Evolutionary conservation across 306 rosid genomes (phyloP), one percentile per base, ranked within the genome.

Genomic region (Rosa chinensis): DNA sequence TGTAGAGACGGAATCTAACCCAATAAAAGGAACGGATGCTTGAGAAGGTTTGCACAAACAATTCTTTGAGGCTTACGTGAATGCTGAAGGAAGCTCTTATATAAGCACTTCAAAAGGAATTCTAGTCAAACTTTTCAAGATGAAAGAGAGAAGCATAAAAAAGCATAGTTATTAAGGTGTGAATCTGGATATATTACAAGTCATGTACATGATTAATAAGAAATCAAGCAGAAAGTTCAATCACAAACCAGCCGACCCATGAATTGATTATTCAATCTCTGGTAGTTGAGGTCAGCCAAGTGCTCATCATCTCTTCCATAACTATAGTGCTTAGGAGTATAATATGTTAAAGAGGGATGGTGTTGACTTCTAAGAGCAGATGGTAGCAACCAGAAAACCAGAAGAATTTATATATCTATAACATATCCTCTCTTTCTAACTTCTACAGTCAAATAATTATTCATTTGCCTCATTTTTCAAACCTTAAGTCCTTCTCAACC

Each of bases 51-150:
- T 73, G 80, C 42, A 52, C 67, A 48, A 44, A 69, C 82, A 56
- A 73, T 75, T 67, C 35, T 72, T 72, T 81, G 35, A 64, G 77
- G 80, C 75, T 68, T 78, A 76, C 44, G 80, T 83, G 79, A 75
- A 61, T 71, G 81, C 53, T 53, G 61, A 78, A 82, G 61, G 63
- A 42, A 83, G 86, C 79, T 78, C 80, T 55, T 71, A 84, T 82
- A 84, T 83, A 86, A 79, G 87, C 77, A 47, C 45, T 12, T 20
- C 10, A 64, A 81, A 75, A 82, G 67, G 81, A 67, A 44, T 89
- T 73, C 45, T 40, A 61, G 92, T 88, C 92, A 88, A 90, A 85
- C 85, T 78, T 87, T 64, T 88, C 87, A 75, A 50, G 85, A 89
- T 87, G 92, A 53, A 87, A 77, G 47, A 72, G 80, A 79, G 42